Conservation (phyloP, 331 rosid species). For the Malus hybrid region DNA sequence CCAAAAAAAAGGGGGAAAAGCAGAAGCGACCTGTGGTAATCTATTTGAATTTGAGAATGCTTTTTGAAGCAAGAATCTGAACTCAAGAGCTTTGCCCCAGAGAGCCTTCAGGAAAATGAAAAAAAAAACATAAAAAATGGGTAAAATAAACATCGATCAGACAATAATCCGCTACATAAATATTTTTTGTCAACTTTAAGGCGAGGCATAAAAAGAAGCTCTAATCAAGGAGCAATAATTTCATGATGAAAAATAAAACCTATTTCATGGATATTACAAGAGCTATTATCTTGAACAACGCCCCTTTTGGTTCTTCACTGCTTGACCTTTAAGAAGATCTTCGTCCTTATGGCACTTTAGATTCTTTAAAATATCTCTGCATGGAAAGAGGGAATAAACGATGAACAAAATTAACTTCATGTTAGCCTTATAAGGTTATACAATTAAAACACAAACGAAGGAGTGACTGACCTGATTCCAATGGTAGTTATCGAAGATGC, state of each 20-base stretch:
- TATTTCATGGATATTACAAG: neutral
- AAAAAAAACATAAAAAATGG: neutral
- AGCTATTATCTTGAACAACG: neutral
- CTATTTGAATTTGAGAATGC: constrained; percentile 75
- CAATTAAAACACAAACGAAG: too few relatives aligned
- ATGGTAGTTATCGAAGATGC: too few relatives aligned
- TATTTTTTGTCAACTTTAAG: constrained; percentile 1
- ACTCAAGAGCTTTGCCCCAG: constrained; percentile 89
- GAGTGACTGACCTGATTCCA: too few relatives aligned
- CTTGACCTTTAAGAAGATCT: constrained; percentile 83
- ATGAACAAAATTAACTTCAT: neutral
- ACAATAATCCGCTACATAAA: neutral
- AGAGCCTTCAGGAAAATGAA: constrained; percentile 40
- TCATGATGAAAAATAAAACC: neutral
- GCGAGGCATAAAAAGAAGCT: neutral
- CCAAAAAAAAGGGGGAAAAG: neutral
- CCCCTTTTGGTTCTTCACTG: constrained; percentile 85
- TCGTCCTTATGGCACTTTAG: constrained; percentile 77
- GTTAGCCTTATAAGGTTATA: too few relatives aligned
- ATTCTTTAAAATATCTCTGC: constrained; percentile 62
- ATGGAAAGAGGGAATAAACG: neutral
- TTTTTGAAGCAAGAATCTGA: constrained; percentile 77
- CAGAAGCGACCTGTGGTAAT: constrained; percentile 66
- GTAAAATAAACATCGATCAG: neutral
- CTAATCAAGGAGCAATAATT: neutral